Base-by-base conservation (phyloP, 2,329 filamentous ascomycete species). In the Cytospora leucostoma region DNA sequence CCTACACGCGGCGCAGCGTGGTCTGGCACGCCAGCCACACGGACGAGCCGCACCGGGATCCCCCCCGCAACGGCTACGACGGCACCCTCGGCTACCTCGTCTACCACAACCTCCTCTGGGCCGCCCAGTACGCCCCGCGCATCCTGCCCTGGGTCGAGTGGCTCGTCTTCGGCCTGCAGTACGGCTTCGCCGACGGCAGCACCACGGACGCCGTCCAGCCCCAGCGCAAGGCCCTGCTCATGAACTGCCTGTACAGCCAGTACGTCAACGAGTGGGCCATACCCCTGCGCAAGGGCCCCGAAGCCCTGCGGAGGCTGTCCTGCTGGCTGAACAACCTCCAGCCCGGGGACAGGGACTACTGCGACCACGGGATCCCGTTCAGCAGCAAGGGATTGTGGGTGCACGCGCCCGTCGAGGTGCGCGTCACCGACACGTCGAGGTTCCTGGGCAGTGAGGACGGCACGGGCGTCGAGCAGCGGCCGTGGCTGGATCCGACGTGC, bases 211-310 rank as follows among this genome's bases (percentile, higher is more conserved):
- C 90, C 7, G 85, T 97, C 19, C 90, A 97, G 75, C 87, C 89
- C 27, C 90, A 90, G 67, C 87, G 90, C 65, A 81, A 89, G 67
- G 94, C 93, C 13, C 84, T 98, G 53, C 82, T 97, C 59, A 94
- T 99, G 91, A 95, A 99, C 79, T 99, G 95, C 72, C 84, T 98
- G 7, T 99, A 97, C 80, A 94, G 91, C n/a, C 95, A 99, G 73
- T 97, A 92, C 71, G 95, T 99, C 68, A 97, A 99, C 75, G 95
- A 99, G 75, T 99, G 95, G 95, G 94, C 94, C 0, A 84, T 99
- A 7, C 94, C 95, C 1, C 82, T 99, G 1, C 80, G 87, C 67
- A 89, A 90, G 68, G 95, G 95, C 0, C 94, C 94, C 15, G 93
- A 97, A 76, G 93, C 92, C 8, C 85, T 99, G 51, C 84, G 81